Evolutionary conservation across 2,329 filamentous ascomycete species (phyloP), one percentile per base, ranked within the genome.

Genomic region (Fusarium pseudoanthophilum): DNA sequence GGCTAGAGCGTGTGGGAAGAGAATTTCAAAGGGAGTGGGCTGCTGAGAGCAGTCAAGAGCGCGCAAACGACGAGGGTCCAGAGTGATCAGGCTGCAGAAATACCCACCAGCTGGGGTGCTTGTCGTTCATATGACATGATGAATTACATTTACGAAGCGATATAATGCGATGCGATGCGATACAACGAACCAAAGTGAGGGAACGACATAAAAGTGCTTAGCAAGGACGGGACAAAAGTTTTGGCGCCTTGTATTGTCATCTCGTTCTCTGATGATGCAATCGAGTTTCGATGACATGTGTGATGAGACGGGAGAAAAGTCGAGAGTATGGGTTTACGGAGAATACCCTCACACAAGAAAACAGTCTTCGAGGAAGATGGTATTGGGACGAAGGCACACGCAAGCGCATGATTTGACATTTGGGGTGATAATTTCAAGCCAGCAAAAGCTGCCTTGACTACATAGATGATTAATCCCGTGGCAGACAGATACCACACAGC

Each of bases 11-110:
- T 59, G 82, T 90, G 7, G 89, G 87, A 3, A 81, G 85, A 65
- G 85, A 86, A 52, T 86, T 91, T 53, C 89, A 91, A 77, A 80
- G 81, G 32, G 85, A 87, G 67, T 90, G 88, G 87, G 78, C 79
- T 4, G 75, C 77, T 28, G 79, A 82, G 57, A 77, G 42, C 20
- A 69, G 67, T 48, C 67, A 77, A 45, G 79, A 79, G 24, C 71
- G 73, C 30, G 53, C 68, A 56, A 71, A 71, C 11, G 76, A 78
- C n/a, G 75, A 78, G 21, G 70, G 73, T 8, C 71, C 69, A 11
- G 79, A 79, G 52, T 81, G 68, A 79, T 56, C 34, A 40, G 24
- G 40, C 46, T 28, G 26, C 42, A 39, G 57, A 40, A 45, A 53
- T 26, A 24, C 51, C 40, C 56, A 51, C 39, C 18, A 60, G 43